Percentiles rank a stretch among this genome's conserved stretches.
These are phyloP conservation scores for Massariosphaeria phaeospora DNA, from an alignment of 495 filamentous ascomycete species.

Conservation along the genomic window DNA sequence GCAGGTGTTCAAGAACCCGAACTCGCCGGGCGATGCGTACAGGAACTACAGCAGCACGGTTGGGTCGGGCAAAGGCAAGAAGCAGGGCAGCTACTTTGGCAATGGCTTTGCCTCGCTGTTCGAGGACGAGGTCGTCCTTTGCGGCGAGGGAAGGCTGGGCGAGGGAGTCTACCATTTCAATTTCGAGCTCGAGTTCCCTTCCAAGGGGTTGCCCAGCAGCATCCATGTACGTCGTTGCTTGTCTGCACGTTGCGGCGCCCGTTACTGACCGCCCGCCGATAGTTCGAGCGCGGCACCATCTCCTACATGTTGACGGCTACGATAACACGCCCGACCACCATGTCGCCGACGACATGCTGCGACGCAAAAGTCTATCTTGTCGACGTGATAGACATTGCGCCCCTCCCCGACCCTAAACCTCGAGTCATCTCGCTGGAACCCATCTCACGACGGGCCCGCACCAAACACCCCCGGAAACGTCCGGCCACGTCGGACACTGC, in stretches of 20 bases:
- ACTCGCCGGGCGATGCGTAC: slow-evolving; percentile 56
- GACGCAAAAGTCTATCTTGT: slow-evolving; percentile 73
- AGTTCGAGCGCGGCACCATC: slow-evolving; percentile 95
- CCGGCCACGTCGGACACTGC: slow-evolving; percentile 4
- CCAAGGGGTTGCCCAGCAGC: slow-evolving; percentile 80
- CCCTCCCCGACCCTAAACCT: slow-evolving; percentile 53
- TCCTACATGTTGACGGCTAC: slow-evolving; percentile 86
- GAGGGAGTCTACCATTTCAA: slow-evolving; percentile 86
- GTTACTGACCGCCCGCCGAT: slow-evolving; percentile 11
- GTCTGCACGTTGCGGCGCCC: neutral
- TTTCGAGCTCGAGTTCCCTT: slow-evolving; percentile 78
- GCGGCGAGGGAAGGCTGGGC: slow-evolving; percentile 82
- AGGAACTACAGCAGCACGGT: slow-evolving; percentile 42
- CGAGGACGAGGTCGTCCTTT: slow-evolving; percentile 83
- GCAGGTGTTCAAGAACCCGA: slow-evolving; percentile 75
- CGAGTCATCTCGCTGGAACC: slow-evolving; percentile 79
- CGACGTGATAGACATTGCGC: slow-evolving; percentile 61
- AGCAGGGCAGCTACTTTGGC: slow-evolving; percentile 64
- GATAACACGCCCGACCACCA: slow-evolving; percentile 81
- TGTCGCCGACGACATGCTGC: slow-evolving; percentile 71
- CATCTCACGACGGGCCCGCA: slow-evolving; percentile 53
- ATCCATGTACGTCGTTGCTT: slow-evolving; percentile 67
- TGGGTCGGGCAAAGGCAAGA: slow-evolving; percentile 52
- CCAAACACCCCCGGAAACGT: slow-evolving; percentile 31
- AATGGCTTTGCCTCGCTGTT: slow-evolving; percentile 84